Percentiles rank a stretch among this genome's conserved stretches.
These are phyloP conservation scores for Barnettozyma populi DNA, from an alignment of 805 yeast genomes.

Conservation along the genomic window DNA sequence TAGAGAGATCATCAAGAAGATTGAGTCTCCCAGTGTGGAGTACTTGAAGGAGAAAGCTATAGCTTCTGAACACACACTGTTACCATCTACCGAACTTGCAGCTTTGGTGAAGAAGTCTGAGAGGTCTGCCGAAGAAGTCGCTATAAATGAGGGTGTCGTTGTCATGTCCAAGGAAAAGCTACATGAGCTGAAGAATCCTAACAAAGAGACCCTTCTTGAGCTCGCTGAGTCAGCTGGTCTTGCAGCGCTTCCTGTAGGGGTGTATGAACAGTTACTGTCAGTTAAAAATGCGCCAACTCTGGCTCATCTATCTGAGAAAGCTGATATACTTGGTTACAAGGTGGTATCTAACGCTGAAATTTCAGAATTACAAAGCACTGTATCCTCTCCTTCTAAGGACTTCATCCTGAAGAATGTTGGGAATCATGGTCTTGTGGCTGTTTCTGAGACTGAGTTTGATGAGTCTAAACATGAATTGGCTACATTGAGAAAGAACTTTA, in stretches of 20 bases:
- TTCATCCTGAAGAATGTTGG: slow-evolving; percentile 5
- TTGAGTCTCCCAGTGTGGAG: slow-evolving; percentile 9
- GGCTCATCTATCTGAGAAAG: slow-evolving; percentile 8
- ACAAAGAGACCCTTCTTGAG: slow-evolving; percentile 4
- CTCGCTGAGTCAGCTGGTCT: slow-evolving; percentile 9
- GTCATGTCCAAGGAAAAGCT: slow-evolving; percentile 23
- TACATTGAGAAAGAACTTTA: slow-evolving; percentile 23
- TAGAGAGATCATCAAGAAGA: slow-evolving; percentile 7
- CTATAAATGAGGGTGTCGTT: slow-evolving; percentile 21
- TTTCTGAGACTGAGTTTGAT: slow-evolving; percentile 11
- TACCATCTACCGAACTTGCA: slow-evolving; percentile 12
- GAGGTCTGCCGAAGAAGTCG: slow-evolving; percentile 14
- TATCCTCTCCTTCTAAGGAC: slow-evolving; percentile 10
- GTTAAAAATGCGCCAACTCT: slow-evolving; percentile 10
- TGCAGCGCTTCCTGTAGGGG: slow-evolving; percentile 11
- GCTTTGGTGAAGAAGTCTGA: slow-evolving; percentile 1
- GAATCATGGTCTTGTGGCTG: slow-evolving; percentile 4
- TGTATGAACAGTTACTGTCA: slow-evolving; percentile 6
- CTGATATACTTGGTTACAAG: slow-evolving; percentile 15
- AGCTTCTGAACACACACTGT: slow-evolving; percentile 4
- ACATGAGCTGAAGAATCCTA: slow-evolving; percentile 13
- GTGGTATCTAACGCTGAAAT: slow-evolving; percentile 17
- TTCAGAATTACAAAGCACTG: slow-evolving; percentile 1
- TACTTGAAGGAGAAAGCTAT: slow-evolving; percentile 21
- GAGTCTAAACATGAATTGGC: slow-evolving; percentile 9